Evolutionary conservation across 352 stramenopile species (phyloP).

Genomic region (Globisporangium camurandrum): DNA sequence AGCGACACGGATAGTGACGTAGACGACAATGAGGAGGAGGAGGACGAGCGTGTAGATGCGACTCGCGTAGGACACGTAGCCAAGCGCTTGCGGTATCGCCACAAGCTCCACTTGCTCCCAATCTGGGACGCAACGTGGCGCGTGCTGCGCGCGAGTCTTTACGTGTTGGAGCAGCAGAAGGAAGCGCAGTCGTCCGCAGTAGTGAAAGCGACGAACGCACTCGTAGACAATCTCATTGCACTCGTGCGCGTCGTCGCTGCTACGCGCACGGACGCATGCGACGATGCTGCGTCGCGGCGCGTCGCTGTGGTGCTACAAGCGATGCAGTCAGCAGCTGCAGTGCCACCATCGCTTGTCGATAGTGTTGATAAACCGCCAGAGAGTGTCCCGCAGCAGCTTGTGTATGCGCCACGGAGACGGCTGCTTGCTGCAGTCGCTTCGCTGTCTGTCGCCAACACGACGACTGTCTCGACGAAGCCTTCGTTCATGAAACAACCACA

Average conservation of each 20-base stretch:
- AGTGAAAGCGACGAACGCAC: not conserved
- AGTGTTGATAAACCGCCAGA: not conserved
- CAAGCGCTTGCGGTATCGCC: not conserved
- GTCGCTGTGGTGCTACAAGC: not conserved
- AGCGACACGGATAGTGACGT: no score
- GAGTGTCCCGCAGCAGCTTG: not conserved
- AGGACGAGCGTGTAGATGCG: not conserved
- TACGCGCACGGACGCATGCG: not conserved
- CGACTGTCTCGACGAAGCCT: not conserved
- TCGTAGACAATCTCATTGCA: slow-evolving; percentile 3
- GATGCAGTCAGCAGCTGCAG: not conserved
- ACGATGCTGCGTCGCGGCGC: not conserved
- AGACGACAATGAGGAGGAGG: slow-evolving; percentile 7
- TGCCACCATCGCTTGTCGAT: not conserved
- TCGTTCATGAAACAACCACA: not conserved
- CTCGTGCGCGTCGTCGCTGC: not conserved
- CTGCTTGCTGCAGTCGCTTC: not conserved
- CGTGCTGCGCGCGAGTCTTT: slow-evolving; percentile 17
- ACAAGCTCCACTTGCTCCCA: slow-evolving; percentile 8
- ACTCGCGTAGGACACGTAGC: not conserved
- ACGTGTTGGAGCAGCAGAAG: not conserved
- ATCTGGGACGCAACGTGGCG: slow-evolving; percentile 34
- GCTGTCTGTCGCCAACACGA: not conserved
- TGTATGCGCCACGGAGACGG: not conserved
- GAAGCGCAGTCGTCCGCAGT: not conserved